Conservation (phyloP, 169 alveolate genomes). For the Cryptosporidium viatorum region DNA sequence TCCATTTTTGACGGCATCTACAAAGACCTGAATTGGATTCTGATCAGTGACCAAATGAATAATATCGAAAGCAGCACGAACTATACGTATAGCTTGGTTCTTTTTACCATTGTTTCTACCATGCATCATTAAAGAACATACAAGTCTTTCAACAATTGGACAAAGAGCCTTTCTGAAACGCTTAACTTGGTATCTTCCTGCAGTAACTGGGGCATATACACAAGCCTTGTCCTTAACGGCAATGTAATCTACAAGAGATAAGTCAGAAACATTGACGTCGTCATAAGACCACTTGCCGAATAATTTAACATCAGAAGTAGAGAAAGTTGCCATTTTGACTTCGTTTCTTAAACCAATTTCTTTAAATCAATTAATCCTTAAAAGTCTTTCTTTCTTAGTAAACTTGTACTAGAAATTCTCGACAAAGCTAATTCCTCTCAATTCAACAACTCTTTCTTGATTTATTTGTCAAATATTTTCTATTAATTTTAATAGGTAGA, state of each 20-base stretch:
- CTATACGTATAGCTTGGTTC: slow-evolving; percentile 96
- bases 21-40: slow-evolving; percentile 98
- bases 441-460: background rate
- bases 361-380: background rate
- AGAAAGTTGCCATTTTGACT: slow-evolving; percentile 59
- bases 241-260: slow-evolving; percentile 94
- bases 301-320: slow-evolving; percentile 89
- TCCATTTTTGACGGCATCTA: slow-evolving; percentile 97
- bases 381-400: slow-evolving; percentile 12
- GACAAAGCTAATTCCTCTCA: background rate
- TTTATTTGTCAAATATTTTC: background rate
- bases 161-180: slow-evolving; percentile 98
- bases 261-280: slow-evolving; percentile 94
- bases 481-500: background rate
- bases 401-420: background rate
- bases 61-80: slow-evolving; percentile 97
- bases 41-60: slow-evolving; percentile 95
- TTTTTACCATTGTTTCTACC: slow-evolving; percentile 99
- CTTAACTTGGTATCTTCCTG: slow-evolving; percentile 98
- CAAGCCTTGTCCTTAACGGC: slow-evolving; percentile 94
- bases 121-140: slow-evolving; percentile 84
- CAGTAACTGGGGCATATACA: slow-evolving; percentile 98
- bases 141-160: slow-evolving; percentile 99
- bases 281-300: slow-evolving; percentile 98
- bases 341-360: background rate